Conservation (phyloP, 73 alveolate species). For the Durusdinium trenchii region DNA sequence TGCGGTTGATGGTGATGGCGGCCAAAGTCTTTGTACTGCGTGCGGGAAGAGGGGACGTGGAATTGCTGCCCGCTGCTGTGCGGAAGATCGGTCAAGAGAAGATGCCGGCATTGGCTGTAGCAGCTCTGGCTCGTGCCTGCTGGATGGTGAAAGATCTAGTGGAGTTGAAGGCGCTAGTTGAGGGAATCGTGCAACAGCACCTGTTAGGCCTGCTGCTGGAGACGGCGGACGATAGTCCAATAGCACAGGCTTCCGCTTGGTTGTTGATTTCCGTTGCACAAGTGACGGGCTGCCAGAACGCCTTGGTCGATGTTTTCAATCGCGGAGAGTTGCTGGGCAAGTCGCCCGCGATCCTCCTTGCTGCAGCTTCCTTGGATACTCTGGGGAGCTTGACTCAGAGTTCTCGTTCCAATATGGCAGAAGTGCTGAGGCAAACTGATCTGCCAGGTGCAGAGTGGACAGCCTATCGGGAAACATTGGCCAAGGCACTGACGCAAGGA, state of each 20-base stretch:
- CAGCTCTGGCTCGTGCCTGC: neutral
- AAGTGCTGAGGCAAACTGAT: slow-evolving; percentile 39
- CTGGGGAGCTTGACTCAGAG: neutral
- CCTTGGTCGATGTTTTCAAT: slow-evolving; percentile 36
- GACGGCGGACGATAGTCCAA: neutral
- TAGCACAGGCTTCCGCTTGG: slow-evolving; percentile 27
- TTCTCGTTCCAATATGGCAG: slow-evolving; percentile 42
- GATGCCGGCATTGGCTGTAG: slow-evolving; percentile 24
- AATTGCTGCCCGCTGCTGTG: neutral
- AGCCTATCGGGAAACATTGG: neutral
- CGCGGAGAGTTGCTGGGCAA: slow-evolving; percentile 61
- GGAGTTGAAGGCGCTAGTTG: neutral
- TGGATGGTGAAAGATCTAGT: slow-evolving; percentile 11
- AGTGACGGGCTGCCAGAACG: neutral
- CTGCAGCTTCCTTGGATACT: neutral
- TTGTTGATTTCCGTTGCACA: slow-evolving; percentile 26
- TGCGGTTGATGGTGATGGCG: slow-evolving; percentile 66
- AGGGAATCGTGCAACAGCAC: neutral
- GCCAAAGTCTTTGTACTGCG: slow-evolving; percentile 53
- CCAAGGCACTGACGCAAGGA: neutral
- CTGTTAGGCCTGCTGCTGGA: slow-evolving; percentile 26
- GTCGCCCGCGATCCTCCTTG: neutral
- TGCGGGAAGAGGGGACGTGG: neutral
- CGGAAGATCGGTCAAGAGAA: slow-evolving; percentile 23
- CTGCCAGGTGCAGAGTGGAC: slow-evolving; percentile 21